These are phyloP conservation scores for Tuber magnatum DNA, from an alignment of 495 filamentous ascomycete genomes.

Conservation along the genomic window DNA sequence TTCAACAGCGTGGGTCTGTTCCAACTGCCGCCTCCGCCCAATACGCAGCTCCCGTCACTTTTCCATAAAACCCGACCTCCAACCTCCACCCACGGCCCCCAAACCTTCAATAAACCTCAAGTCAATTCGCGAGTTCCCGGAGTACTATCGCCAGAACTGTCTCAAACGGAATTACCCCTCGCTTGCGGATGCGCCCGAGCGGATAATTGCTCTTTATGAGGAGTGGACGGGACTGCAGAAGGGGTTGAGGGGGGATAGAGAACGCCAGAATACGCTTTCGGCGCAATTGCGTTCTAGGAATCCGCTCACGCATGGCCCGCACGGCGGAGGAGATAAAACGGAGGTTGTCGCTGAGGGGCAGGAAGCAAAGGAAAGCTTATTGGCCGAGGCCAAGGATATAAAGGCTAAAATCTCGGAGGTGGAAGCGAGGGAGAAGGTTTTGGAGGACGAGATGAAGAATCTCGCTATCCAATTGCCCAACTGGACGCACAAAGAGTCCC, in stretches of 20 bases:
- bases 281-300: constrained; percentile 47
- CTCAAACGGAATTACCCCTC: constrained; percentile 72
- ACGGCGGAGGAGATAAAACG: constrained; percentile 34
- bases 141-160: constrained; percentile 74
- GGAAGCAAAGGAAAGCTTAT: constrained; percentile 47
- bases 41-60: neutral
- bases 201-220: constrained; percentile 63
- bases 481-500: constrained; percentile 67
- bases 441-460: constrained; percentile 60
- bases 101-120: constrained; percentile 74
- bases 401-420: constrained; percentile 59
- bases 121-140: constrained; percentile 74
- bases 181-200: constrained; percentile 57
- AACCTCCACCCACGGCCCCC: constrained; percentile 61
- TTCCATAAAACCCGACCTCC: constrained; percentile 1
- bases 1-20: neutral
- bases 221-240: constrained; percentile 55
- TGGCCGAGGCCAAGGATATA: constrained; percentile 60
- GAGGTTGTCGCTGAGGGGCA: constrained; percentile 32
- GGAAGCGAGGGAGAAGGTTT: constrained; percentile 52
- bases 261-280: constrained; percentile 52
- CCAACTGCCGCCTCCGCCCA: neutral
- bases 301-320: constrained; percentile 40
- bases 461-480: constrained; percentile 81
- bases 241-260: constrained; percentile 51